A percentile compares a stretch with the other conserved stretches of the same genome.
These are phyloP conservation scores for Serendipita indica DNA, from an alignment of 768 basidiomycete genomes.

Conservation along the genomic window DNA sequence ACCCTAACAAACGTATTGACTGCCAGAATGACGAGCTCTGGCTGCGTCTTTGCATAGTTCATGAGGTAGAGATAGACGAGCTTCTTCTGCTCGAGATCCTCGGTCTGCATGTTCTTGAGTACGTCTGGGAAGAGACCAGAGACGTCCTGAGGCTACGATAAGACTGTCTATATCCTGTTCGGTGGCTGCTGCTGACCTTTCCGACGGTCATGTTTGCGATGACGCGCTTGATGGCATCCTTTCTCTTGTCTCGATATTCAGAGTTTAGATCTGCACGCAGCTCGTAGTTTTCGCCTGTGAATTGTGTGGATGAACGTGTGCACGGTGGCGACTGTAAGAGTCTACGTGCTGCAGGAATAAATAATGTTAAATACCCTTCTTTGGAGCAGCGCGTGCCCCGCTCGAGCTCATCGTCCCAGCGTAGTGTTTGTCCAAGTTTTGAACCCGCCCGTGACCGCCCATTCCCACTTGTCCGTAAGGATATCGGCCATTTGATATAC, in stretches of 20 bases:
- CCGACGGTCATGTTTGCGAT: constrained; percentile 99
- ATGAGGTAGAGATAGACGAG: constrained; percentile 98
- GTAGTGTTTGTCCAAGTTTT: no score
- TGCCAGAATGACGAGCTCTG: constrained; percentile 95
- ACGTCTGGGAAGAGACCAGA: constrained; percentile 95
- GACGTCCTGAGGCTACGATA: constrained; percentile 39
- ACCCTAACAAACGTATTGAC: constrained; percentile 91
- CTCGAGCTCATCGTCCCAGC: no score
- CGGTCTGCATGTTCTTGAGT: constrained; percentile 99
- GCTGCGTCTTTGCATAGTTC: constrained; percentile 99
- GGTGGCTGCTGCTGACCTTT: constrained; percentile 54
- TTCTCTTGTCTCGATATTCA: constrained; percentile 86
- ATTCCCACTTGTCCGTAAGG: no score
- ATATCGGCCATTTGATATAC: no score
- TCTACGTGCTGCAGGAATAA: no score
- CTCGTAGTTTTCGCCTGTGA: constrained; percentile 92
- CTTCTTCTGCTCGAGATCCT: constrained; percentile 99
- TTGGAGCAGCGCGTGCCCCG: constrained; percentile 16
- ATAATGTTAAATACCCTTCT: constrained; percentile 15
- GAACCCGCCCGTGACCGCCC: no score
- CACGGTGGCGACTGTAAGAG: no score
- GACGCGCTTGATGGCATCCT: constrained; percentile 95
- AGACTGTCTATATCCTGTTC: not conserved
- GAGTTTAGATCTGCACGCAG: constrained; percentile 94
- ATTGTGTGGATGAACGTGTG: constrained; percentile 17